Percentiles rank a stretch among this genome's conserved stretches.
Conservation (phyloP, 2,329 filamentous ascomycete species). For the Clathrospora elynae region DNA sequence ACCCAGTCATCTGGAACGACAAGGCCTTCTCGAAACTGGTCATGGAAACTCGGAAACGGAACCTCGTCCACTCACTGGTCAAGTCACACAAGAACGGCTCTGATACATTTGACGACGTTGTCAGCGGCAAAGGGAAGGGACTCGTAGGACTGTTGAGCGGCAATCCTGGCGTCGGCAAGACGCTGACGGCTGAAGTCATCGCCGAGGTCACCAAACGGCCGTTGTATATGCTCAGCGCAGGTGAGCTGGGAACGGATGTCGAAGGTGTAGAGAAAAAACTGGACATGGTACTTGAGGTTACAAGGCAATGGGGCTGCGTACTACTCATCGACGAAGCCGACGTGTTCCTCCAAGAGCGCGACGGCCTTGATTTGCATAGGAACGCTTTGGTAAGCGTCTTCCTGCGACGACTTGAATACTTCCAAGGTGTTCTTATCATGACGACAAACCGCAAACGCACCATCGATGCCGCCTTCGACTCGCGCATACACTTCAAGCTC, state of each 20-base stretch:
- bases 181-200: no score
- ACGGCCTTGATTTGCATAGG: slow-evolving; percentile 18
- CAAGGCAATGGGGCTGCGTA: slow-evolving; percentile 56
- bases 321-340: slow-evolving; percentile 58
- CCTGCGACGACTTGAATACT: slow-evolving; percentile 31
- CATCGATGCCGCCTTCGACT: slow-evolving; percentile 50
- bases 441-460: slow-evolving; percentile 49
- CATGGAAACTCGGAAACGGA: no score
- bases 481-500: slow-evolving; percentile 33
- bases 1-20: no score
- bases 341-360: slow-evolving; percentile 26
- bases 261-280: slow-evolving; percentile 52
- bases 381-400: slow-evolving; percentile 30
- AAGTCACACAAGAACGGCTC: slow-evolving; percentile 4
- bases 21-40: no score
- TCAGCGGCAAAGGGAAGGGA: no score
- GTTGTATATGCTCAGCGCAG: no score
- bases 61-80: no score
- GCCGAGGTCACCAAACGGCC: no score
- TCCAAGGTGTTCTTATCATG: slow-evolving; percentile 44
- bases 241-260: slow-evolving; percentile 55
- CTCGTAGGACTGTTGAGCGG: no score
- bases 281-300: slow-evolving; percentile 52
- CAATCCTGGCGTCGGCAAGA: no score
- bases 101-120: no score